These are phyloP conservation scores for Clitopilus passeckerianus DNA, from an alignment of 768 basidiomycete species.

Conservation along the genomic window DNA sequence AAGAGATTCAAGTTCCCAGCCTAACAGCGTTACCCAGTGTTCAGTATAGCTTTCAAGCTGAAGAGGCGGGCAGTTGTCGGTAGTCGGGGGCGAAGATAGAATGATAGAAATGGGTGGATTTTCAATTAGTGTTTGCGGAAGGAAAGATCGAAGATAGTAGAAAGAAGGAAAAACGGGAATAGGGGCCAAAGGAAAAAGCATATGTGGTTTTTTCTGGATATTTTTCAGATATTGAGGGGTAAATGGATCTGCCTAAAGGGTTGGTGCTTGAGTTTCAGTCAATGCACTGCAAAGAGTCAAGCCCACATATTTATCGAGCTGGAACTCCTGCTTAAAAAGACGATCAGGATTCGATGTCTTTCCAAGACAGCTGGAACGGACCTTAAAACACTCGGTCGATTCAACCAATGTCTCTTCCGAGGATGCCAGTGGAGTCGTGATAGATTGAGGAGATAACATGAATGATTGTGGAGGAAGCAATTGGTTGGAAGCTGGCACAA, in stretches of 20 bases:
- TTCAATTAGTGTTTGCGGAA: constrained; percentile 28
- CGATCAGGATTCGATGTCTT: not conserved
- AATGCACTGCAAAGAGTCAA: not conserved
- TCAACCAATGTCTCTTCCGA: not conserved
- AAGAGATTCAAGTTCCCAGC: constrained; percentile 40
- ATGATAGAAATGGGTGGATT: constrained; percentile 18
- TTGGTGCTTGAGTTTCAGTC: not conserved
- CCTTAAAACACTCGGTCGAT: not conserved
- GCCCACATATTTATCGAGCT: constrained; percentile 38
- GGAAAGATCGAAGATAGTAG: constrained; percentile 35
- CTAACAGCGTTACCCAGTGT: constrained; percentile 38
- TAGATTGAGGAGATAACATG: constrained; percentile 5
- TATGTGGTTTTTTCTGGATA: constrained; percentile 41
- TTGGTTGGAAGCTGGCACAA: constrained; percentile 4
- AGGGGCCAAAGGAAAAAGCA: constrained; percentile 34
- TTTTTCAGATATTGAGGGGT: constrained; percentile 44
- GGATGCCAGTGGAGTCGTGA: not conserved
- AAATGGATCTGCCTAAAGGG: constrained; percentile 38
- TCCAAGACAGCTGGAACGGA: not conserved
- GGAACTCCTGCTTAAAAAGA: constrained; percentile 19
- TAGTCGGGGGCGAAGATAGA: constrained; percentile 22
- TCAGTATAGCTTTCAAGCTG: constrained; percentile 24
- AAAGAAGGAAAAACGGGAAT: constrained; percentile 35
- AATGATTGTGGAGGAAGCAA: constrained; percentile 15
- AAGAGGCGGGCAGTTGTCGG: constrained; percentile 19